Evolutionary conservation across 108 stramenopile genomes (phyloP), one percentile per base, ranked within the genome.

Genomic region (Schizochytrium sp.): DNA sequence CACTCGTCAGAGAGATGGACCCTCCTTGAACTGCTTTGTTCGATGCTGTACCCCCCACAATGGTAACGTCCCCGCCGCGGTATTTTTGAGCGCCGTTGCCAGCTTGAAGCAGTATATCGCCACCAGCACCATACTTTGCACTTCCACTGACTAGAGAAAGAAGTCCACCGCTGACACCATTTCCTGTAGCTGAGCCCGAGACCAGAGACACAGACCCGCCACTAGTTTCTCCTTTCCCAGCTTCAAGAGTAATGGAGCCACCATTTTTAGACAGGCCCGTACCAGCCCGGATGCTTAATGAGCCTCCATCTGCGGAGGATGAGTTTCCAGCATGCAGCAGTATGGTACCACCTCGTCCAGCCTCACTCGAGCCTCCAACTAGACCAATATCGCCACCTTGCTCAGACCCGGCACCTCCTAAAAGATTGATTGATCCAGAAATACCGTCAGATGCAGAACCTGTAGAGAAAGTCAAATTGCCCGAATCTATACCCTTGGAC

Each of bases 141-240:
- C 42, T 15, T 38, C 42, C 28, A 69, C 44, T 44, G 2, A 38
- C 64, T 44, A 69, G 12, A 10, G 3, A 44, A 8, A 69, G 64
- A 42, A 38, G 50, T 7, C 76, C 76, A 0, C 76, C 76, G 53
- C 3, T 55, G 28, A 47, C 53, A 10, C 50, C n/a, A 13, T 13
- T 83, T 5, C 17, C 76, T 40, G 76, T n/a, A 50, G 10, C 47
- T 5, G 28, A 47, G 5, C 28, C 76, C 10, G 76, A 49, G 13
- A 49, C 28, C 17, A 60, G 59, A 40, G 76, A 56, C 17, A 83
- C 76, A 7, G 76, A 83, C 12, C 76, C 76, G 13, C 76, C 76
- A 50, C 50, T 83, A 13, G 64, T 38, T 28, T 28, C 28, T 28
- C 28, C 28, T 28, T 28, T 28, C 28, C 28, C 28, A 28, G 28